These are phyloP conservation scores for Cladobotryum protrusum DNA, from an alignment of 2,329 filamentous ascomycete genomes.

Conservation along the genomic window DNA sequence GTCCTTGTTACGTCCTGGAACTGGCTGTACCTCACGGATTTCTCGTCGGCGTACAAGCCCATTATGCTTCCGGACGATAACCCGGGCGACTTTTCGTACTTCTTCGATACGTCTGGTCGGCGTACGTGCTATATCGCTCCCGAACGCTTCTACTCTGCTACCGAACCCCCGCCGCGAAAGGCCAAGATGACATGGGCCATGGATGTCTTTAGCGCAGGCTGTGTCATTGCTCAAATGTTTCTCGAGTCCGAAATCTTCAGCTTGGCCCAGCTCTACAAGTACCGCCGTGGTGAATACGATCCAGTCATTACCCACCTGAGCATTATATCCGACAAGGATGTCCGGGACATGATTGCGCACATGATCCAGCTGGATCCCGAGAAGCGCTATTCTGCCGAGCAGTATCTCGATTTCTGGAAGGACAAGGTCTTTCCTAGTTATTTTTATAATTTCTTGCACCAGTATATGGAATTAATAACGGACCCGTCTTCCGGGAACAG, in stretches of 20 bases:
- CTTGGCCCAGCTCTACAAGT: slow-evolving; percentile 93
- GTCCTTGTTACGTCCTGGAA: slow-evolving; percentile 97
- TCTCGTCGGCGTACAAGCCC: slow-evolving; percentile 92
- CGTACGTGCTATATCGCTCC: slow-evolving; percentile 93
- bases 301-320: slow-evolving; percentile 73
- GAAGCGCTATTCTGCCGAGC: slow-evolving; percentile 84
- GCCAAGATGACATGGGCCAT: slow-evolving; percentile 78
- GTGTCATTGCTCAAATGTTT: slow-evolving; percentile 94
- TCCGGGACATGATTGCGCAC: slow-evolving; percentile 83
- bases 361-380: slow-evolving; percentile 96
- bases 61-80: slow-evolving; percentile 93
- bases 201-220: slow-evolving; percentile 97
- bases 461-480: slow-evolving; percentile 95
- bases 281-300: slow-evolving; percentile 87
- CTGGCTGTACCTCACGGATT: slow-evolving; percentile 97
- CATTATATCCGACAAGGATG: slow-evolving; percentile 80
- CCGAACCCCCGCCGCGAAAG: slow-evolving; percentile 55
- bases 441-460: slow-evolving; percentile 95
- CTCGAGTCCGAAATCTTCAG: slow-evolving; percentile 95
- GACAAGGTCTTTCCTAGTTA: slow-evolving; percentile 90
- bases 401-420: slow-evolving; percentile 89
- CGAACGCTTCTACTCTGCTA: slow-evolving; percentile 76
- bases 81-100: slow-evolving; percentile 94
- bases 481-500: slow-evolving; percentile 77
- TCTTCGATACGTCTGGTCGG: slow-evolving; percentile 87